Conservation (phyloP, 805 yeast species). For the Komagataella ulmi region DNA sequence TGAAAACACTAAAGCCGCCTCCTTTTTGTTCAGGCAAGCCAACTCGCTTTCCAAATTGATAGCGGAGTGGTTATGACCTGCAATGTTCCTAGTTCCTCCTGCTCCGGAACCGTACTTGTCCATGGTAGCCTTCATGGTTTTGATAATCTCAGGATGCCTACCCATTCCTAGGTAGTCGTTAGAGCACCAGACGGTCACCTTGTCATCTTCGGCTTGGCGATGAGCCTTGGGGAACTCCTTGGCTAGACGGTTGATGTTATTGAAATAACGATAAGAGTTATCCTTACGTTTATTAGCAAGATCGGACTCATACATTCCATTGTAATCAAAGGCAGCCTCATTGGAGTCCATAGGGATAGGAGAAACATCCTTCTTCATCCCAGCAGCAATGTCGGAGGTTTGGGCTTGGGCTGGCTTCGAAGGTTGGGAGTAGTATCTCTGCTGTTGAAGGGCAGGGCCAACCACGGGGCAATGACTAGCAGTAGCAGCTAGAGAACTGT, state of each 20-base stretch:
- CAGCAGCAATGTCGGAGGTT: constrained; percentile 23
- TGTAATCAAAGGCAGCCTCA: constrained; percentile 54
- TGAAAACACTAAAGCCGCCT: constrained; percentile 87
- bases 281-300: constrained; percentile 67
- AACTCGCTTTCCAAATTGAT: constrained; percentile 72
- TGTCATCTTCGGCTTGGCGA: constrained; percentile 56
- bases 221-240: constrained; percentile 91
- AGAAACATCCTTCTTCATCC: constrained; percentile 3
- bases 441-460: constrained; percentile 55
- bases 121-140: constrained; percentile 67
- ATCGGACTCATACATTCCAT: constrained; percentile 54
- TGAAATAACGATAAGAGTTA: constrained; percentile 90
- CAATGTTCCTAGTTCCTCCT: constrained; percentile 98
- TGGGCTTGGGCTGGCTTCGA: constrained; percentile 31
- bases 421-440: constrained; percentile 31
- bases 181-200: constrained; percentile 98
- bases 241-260: constrained; percentile 93
- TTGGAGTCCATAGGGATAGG: constrained; percentile 18
- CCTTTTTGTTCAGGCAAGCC: constrained; percentile 88
- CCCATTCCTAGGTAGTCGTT: constrained; percentile 97
- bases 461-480: constrained; percentile 85
- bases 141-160: constrained; percentile 56
- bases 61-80: constrained; percentile 93
- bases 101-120: constrained; percentile 96
- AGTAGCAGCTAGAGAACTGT: constrained; percentile 31